Evolutionary conservation across 192 early-diverging fungal species (phyloP), one percentile per base, ranked within the genome.

Genomic region (Linnemannia hyalina): DNA sequence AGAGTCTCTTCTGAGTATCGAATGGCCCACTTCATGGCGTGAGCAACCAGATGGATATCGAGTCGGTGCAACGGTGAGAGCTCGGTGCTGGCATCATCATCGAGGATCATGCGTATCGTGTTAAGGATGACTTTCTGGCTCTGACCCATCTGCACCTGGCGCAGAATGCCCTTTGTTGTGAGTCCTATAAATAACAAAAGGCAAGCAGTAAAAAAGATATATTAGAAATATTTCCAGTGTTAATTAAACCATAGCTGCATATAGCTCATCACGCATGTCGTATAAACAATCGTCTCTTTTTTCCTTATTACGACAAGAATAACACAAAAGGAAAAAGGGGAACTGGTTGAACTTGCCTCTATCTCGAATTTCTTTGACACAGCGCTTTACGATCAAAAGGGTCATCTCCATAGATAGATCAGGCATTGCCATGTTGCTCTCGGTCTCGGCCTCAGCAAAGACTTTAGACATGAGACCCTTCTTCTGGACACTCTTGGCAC

Each of bases 11-110:
- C 84, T 2, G 84, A 81, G 63, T 86, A 77, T 20, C 84, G 78
- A 29, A 86, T 81, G 36, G 84, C 84, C 60, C 68, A 80, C 57
- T 86, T 86, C 84, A 86, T 86, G n/a, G 84, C 84, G 29, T 86
- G 84, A 11, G 84, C 84, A 23, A 86, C 84, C 63, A 81, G 26
- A 46, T 86, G 84, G 42, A 86, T 81, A 42, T 86, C 84, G 68
- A 86, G 36, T 11, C 81, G 75, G 49, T 78, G 84, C 44, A 86
- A 41, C 3, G 75, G 70, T 32, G 84, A 86, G 70, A 86, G 84
- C n/a, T 74, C 84, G 20, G 84, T 86, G 52, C 42, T 77, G 47
- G 80, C 79, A 41, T 86, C 84, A 36, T 86, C 84, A 35, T 86
- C 84, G 22, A 86, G 79, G 40, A 86, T 86, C 71, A 80, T 80